Percentiles rank a stretch among this genome's conserved stretches.
Evolutionary conservation across 2,329 filamentous ascomycete species (phyloP).

Genomic region (Scopulariopsis brevicaulis): DNA sequence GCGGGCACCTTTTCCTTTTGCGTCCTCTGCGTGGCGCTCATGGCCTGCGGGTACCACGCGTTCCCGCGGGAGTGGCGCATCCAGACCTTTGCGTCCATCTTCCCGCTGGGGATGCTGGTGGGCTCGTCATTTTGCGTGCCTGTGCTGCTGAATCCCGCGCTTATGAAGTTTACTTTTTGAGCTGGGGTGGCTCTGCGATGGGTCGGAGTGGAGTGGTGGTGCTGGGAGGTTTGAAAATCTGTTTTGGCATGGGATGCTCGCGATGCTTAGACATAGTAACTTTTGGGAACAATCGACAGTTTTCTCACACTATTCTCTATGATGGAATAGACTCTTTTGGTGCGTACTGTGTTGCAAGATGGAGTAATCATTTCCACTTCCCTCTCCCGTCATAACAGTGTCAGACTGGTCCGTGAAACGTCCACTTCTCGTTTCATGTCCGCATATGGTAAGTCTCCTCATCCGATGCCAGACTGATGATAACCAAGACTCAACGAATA

Average conservation of each 20-base stretch:
- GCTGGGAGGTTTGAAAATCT: background rate
- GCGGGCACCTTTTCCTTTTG: slow-evolving; percentile 36
- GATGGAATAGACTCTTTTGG: background rate
- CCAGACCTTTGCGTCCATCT: slow-evolving; percentile 45
- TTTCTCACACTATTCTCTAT: background rate
- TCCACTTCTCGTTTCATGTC: no score
- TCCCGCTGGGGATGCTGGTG: slow-evolving; percentile 39
- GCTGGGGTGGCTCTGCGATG: background rate
- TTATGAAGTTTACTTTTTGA: slow-evolving; percentile 32
- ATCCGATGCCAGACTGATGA: no score
- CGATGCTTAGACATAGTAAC: no score
- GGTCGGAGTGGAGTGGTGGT: background rate
- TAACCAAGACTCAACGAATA: no score
- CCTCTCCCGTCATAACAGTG: no score
- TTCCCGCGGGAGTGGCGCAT: slow-evolving; percentile 45
- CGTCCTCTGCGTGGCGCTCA: slow-evolving; percentile 28
- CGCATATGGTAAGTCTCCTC: no score
- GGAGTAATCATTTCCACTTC: no score
- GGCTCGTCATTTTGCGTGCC: slow-evolving; percentile 45
- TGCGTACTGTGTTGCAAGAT: background rate
- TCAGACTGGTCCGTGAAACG: no score
- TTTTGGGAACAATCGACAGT: background rate
- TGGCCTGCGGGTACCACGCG: slow-evolving; percentile 33
- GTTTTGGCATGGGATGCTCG: no score
- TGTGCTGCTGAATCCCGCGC: slow-evolving; percentile 47